Conservation (phyloP, 164 flowering plant genomes). For the Houttuynia cordata region DNA sequence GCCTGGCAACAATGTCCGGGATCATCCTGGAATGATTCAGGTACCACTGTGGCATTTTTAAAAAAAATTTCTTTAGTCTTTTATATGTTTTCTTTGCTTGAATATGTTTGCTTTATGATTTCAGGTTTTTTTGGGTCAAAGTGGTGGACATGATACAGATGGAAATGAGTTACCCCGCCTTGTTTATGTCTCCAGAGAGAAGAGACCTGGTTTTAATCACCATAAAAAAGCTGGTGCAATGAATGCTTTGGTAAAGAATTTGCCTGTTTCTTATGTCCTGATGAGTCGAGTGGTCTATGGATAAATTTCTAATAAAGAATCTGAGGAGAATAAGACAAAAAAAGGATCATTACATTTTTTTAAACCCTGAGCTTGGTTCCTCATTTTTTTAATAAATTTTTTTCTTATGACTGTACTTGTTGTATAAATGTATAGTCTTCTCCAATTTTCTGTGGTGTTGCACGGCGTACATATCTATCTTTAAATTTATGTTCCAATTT, state of each 20-base stretch:
- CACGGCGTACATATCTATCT: no score
- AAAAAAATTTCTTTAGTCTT: not conserved
- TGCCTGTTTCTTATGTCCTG: not conserved
- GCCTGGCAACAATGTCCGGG: conserved; percentile 77
- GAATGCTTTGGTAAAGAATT: conserved; percentile 50
- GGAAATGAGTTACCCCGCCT: conserved; percentile 64
- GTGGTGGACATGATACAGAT: conserved; percentile 50
- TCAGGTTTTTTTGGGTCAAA: conserved; percentile 60
- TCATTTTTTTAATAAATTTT: not conserved
- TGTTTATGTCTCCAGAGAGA: conserved; percentile 63
- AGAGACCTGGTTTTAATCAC: conserved; percentile 63
- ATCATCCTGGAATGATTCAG: conserved; percentile 88
- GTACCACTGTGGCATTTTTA: conserved; percentile 8
- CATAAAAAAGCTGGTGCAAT: conserved; percentile 79
- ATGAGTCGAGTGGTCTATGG: no score
- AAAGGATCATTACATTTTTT: no score
- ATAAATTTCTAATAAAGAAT: no score
- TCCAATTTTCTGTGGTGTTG: not conserved
- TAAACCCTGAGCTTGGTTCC: no score
- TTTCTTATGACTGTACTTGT: not conserved
- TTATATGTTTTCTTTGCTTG: not conserved
- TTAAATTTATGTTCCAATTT: not conserved
- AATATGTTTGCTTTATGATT: not conserved
- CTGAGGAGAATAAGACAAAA: no score
- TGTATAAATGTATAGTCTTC: not conserved